Base-by-base conservation (phyloP, 1,284 basidiomycete genomes). In the Apiotrichum akiyoshidainum region DNA sequence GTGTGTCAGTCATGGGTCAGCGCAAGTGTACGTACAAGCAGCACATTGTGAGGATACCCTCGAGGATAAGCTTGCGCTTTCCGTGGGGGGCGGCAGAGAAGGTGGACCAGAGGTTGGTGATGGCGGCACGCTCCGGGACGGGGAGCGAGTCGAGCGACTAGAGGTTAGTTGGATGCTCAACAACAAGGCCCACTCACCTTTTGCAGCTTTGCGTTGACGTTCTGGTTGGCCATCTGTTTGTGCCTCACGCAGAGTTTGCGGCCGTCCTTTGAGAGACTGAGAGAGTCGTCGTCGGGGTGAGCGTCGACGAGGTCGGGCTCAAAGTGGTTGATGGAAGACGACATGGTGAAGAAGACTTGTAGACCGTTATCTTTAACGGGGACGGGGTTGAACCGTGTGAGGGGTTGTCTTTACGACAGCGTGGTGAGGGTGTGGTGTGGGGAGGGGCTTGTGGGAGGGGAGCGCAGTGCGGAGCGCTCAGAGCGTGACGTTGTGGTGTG, bases 1-100 rank as follows among this genome's bases (percentile, higher is more conserved):
- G 19, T 13, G 54, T 17, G 35, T 19, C 34, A 35, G n/a, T 35
- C 3, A 9, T 33, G 8, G 19, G 14, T 9, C 35, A 31, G 5
- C 14, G 39, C 7, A 1, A 4, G 39, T 1, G 14, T 2, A 74
- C 76, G 68, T 51, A 78, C 78, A 96, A 98, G 79, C 95, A 99
- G 78, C 95, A 99, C 91, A 99, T 99, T n/a, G 96, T 98, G 68
- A 99, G 86, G 60, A 99, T 84, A 35, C 95, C 95, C 71, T 92
- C 92, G 48, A 99, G 87, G 72, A 99, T 98, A 71, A 99, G 85
- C 44, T 90, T 90, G 44, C 95, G 85, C 39, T 91, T 86, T 12
- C 88, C 85, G 70, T 96, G 92, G 0, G 92, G 87, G 1, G 95
- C 96, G 0, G 91, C 91, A 13, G 92, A 96, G 79, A 99, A 99